A percentile compares a stretch with the other conserved stretches of the same genome.
Conservation (phyloP, 768 basidiomycete species). For the Mycena rebaudengoi region DNA sequence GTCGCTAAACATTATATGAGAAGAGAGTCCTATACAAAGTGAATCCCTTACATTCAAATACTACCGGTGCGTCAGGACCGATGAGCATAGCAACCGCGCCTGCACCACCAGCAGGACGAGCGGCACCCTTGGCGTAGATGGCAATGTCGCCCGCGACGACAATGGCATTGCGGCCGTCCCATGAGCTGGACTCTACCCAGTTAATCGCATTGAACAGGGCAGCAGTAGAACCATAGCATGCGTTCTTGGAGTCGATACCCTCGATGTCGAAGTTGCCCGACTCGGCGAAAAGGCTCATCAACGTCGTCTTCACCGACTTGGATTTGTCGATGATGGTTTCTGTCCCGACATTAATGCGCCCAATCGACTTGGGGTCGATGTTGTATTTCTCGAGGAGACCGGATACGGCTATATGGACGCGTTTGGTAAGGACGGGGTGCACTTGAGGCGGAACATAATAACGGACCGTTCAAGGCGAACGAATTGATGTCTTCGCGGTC, state of each 20-base stretch:
- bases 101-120: constrained; percentile 96
- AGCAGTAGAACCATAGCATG: constrained; percentile 98
- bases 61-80: constrained; percentile 94
- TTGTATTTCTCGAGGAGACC: constrained; percentile 93
- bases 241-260: constrained; percentile 99
- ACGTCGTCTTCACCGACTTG: constrained; percentile 96
- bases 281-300: constrained; percentile 97
- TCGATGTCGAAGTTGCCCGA: constrained; percentile 97
- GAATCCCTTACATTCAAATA: constrained; percentile 93
- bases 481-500: constrained; percentile 99
- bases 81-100: constrained; percentile 95
- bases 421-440: constrained; percentile 13
- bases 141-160: constrained; percentile 98
- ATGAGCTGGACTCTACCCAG: constrained; percentile 95
- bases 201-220: constrained; percentile 99
- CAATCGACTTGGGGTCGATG: constrained; percentile 95
- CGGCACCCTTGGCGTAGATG: constrained; percentile 95
- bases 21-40: constrained; percentile 16
- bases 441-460: background rate
- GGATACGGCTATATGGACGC: constrained; percentile 73
- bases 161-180: constrained; percentile 98
- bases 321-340: constrained; percentile 99
- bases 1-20: constrained; percentile 65
- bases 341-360: constrained; percentile 97
- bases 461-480: constrained; percentile 89